These are phyloP conservation scores for Epichloe typhina DNA, from an alignment of 2,329 filamentous ascomycete species.

Conservation along the genomic window DNA sequence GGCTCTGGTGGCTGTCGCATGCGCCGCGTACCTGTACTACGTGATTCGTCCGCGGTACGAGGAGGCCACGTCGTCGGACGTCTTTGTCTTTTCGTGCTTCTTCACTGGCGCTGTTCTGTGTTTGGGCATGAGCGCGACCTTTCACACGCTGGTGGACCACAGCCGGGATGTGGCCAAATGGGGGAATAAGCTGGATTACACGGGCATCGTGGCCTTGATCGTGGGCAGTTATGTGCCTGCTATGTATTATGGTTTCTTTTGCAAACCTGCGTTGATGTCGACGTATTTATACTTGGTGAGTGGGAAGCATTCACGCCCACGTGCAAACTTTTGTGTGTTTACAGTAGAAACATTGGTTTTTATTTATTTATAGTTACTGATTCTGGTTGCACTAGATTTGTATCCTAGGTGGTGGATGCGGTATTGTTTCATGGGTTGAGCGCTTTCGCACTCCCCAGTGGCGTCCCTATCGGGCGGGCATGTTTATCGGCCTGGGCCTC, in stretches of 20 bases:
- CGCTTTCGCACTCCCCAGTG: slow-evolving; percentile 72
- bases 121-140: slow-evolving; percentile 71
- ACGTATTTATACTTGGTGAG: slow-evolving; percentile 65
- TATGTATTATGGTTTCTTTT: slow-evolving; percentile 77
- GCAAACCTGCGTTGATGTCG: slow-evolving; percentile 48
- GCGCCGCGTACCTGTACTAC: slow-evolving; percentile 39
- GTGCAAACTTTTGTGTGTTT: not conserved
- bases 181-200: slow-evolving; percentile 86
- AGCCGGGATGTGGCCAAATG: slow-evolving; percentile 63
- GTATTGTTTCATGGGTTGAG: slow-evolving; percentile 64
- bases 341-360: too few relatives aligned
- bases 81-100: slow-evolving; percentile 66
- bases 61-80: slow-evolving; percentile 46
- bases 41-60: slow-evolving; percentile 52
- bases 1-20: slow-evolving; percentile 41
- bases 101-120: slow-evolving; percentile 62
- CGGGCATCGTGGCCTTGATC: slow-evolving; percentile 84
- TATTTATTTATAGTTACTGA: not conserved
- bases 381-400: slow-evolving; percentile 46
- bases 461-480: slow-evolving; percentile 71
- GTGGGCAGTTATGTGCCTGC: slow-evolving; percentile 84
- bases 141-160: slow-evolving; percentile 77
- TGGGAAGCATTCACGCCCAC: slow-evolving; percentile 6
- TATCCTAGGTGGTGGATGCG: slow-evolving; percentile 62
- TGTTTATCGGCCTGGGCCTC: slow-evolving; percentile 81